phyloP scores from a whole-genome alignment of 1,284 basidiomycete genomes.

The Takashimella koratensis region DNA sequence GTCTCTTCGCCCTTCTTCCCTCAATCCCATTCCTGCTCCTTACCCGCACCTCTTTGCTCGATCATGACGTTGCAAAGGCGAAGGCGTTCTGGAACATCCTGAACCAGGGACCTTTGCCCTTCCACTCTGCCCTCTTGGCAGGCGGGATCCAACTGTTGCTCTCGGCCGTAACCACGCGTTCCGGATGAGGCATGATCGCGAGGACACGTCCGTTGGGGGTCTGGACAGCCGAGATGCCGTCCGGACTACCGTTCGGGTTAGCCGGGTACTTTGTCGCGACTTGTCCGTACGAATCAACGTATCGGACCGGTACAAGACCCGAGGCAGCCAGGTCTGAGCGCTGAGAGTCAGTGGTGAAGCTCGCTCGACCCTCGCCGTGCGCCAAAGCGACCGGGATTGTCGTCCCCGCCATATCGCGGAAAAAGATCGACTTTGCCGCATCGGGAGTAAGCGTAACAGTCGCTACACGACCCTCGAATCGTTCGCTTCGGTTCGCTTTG shows the following conservation, averaged over 20 bases:
- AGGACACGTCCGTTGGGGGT: slow-evolving; percentile 82
- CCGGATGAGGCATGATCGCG: slow-evolving; percentile 94
- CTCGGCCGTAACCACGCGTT: slow-evolving; percentile 70
- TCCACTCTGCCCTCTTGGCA: slow-evolving; percentile 60
- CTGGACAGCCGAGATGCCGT: slow-evolving; percentile 83
- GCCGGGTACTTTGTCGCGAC: slow-evolving; percentile 78
- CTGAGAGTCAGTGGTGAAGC: slow-evolving; percentile 57
- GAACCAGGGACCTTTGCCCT: slow-evolving; percentile 86
- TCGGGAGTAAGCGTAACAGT: slow-evolving; percentile 69
- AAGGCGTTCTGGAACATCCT: slow-evolving; percentile 86
- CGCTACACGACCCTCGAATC: slow-evolving; percentile 84
- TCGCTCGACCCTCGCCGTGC: slow-evolving; percentile 88
- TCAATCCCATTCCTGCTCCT: too few relatives aligned
- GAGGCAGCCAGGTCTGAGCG: slow-evolving; percentile 31
- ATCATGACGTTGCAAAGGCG: slow-evolving; percentile 37
- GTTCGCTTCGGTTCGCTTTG: slow-evolving; percentile 80
- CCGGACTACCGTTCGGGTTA: slow-evolving; percentile 91
- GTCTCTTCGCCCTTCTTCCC: too few relatives aligned
- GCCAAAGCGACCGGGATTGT: slow-evolving; percentile 89
- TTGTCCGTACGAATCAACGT: slow-evolving; percentile 64
- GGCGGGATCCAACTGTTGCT: slow-evolving; percentile 82
- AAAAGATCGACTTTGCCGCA: slow-evolving; percentile 66
- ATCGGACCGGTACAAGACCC: slow-evolving; percentile 67
- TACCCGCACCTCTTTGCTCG: background rate
- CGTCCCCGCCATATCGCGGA: slow-evolving; percentile 81